These are phyloP conservation scores for Aureobasidium pullulans DNA, from an alignment of 2,329 filamentous ascomycete genomes.

Conservation along the genomic window DNA sequence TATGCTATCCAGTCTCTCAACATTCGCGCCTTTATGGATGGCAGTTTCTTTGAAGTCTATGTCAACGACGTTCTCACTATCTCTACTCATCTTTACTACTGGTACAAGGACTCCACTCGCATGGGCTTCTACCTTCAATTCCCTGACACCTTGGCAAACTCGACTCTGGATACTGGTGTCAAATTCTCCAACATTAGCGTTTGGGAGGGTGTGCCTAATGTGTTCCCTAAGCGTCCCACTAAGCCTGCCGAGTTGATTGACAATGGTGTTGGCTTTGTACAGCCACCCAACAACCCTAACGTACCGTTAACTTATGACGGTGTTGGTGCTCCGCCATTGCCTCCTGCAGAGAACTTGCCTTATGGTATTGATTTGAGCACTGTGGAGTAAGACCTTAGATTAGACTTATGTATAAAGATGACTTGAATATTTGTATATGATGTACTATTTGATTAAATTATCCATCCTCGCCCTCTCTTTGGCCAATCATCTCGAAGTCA, in stretches of 20 bases:
- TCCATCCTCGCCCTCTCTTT: too few relatives aligned
- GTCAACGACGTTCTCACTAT: constrained; percentile 10
- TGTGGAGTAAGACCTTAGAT: not conserved
- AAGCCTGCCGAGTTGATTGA: not conserved
- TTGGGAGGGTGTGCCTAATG: constrained; percentile 11
- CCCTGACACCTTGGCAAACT: not conserved
- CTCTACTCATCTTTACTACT: constrained; percentile 6
- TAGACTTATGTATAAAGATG: too few relatives aligned
- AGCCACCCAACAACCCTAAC: constrained; percentile 4
- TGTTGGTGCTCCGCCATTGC: constrained; percentile 6
- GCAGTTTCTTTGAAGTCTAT: constrained; percentile 12
- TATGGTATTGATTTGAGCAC: constrained; percentile 1
- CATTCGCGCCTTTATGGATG: constrained; percentile 11
- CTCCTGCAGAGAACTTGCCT: not conserved
- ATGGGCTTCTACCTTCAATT: constrained; percentile 13
- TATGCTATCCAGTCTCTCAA: not conserved
- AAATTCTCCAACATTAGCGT: constrained; percentile 1
- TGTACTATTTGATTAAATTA: too few relatives aligned
- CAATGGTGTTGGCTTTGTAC: not conserved
- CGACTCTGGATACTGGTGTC: not conserved
- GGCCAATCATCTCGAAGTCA: too few relatives aligned
- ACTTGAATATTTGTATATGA: too few relatives aligned
- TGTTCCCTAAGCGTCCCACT: not conserved
- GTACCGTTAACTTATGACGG: constrained; percentile 7
- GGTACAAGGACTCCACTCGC: constrained; percentile 9